phyloP scores from a whole-genome alignment of 768 basidiomycete species.

The Daedaleopsis sinensis region DNA sequence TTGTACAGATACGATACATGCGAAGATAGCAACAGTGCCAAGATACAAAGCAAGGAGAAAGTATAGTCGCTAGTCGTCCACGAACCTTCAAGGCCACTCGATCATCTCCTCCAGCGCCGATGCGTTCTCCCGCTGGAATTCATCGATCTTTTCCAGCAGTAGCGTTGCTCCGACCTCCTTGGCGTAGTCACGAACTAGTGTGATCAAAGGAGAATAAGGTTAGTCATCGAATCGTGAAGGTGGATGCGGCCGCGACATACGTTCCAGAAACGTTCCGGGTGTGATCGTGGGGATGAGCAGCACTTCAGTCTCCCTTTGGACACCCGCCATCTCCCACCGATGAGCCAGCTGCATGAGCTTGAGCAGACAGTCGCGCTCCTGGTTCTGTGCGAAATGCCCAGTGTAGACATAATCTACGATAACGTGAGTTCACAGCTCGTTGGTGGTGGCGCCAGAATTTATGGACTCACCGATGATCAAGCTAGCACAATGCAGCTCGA shows the following conservation, averaged over 20 bases:
- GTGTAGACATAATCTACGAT: conserved; percentile 39
- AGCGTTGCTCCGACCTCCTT: conserved; percentile 21
- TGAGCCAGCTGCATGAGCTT: conserved; percentile 28
- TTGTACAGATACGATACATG: background rate
- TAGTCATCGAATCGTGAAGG: background rate
- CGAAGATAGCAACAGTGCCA: background rate
- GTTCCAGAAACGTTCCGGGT: conserved; percentile 32
- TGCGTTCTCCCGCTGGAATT: conserved; percentile 33
- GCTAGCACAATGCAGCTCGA: conserved; percentile 28
- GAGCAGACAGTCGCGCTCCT: conserved; percentile 26
- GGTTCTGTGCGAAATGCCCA: conserved; percentile 16
- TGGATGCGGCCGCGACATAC: conserved; percentile 24
- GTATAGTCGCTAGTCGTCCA: background rate
- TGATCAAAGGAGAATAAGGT: background rate
- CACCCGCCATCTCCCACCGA: conserved; percentile 9
- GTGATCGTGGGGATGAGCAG: conserved; percentile 31
- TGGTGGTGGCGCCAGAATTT: conserved; percentile 1
- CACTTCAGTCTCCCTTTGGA: conserved; percentile 34
- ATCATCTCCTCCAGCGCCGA: background rate
- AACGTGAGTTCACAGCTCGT: background rate
- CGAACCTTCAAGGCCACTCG: background rate
- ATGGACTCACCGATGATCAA: conserved; percentile 28
- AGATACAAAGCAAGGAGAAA: background rate
- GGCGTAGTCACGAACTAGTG: conserved; percentile 31
- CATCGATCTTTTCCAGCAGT: conserved; percentile 29